Conservation (phyloP, 2,329 filamentous ascomycete genomes). For the Clonostachys sp. region DNA sequence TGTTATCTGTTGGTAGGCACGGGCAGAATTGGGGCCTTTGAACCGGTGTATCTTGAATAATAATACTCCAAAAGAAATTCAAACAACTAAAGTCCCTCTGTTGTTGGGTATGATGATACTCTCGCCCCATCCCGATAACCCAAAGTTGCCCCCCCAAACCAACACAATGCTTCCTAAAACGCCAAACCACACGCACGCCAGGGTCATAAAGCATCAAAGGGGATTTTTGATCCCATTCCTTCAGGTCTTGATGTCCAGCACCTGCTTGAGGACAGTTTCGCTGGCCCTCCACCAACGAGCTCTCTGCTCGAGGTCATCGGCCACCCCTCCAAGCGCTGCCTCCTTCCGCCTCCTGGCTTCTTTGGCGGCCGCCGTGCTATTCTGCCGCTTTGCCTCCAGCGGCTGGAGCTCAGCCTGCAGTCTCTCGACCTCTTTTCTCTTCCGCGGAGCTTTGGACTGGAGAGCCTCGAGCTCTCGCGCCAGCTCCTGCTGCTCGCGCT, state of each 20-base stretch:
- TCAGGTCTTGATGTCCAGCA: slow-evolving; percentile 51
- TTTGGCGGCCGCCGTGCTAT: slow-evolving; percentile 61
- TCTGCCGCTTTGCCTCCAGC: slow-evolving; percentile 62
- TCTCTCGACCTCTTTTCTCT: slow-evolving; percentile 62
- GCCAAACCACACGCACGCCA: too few species aligned
- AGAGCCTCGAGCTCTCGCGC: slow-evolving; percentile 61
- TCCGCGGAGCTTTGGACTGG: slow-evolving; percentile 58
- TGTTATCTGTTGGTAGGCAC: too few species aligned
- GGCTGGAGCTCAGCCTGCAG: slow-evolving; percentile 64
- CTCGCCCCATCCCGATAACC: too few species aligned
- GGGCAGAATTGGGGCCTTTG: too few species aligned
- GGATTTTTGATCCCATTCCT: neutral
- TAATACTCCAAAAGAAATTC: too few species aligned
- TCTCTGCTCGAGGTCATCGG: slow-evolving; percentile 71
- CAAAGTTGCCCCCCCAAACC: too few species aligned
- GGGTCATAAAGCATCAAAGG: too few species aligned
- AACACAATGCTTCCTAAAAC: too few species aligned
- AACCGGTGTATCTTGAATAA: too few species aligned
- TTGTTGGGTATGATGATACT: too few species aligned
- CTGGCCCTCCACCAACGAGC: slow-evolving; percentile 71
- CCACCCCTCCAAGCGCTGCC: slow-evolving; percentile 57
- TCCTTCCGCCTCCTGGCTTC: slow-evolving; percentile 69
- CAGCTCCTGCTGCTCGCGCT: slow-evolving; percentile 47
- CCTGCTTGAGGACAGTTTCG: slow-evolving; percentile 57
- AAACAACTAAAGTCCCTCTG: too few species aligned